Base-by-base conservation (phyloP, 306 rosid species). In the Erythrophleum fordii region DNA sequence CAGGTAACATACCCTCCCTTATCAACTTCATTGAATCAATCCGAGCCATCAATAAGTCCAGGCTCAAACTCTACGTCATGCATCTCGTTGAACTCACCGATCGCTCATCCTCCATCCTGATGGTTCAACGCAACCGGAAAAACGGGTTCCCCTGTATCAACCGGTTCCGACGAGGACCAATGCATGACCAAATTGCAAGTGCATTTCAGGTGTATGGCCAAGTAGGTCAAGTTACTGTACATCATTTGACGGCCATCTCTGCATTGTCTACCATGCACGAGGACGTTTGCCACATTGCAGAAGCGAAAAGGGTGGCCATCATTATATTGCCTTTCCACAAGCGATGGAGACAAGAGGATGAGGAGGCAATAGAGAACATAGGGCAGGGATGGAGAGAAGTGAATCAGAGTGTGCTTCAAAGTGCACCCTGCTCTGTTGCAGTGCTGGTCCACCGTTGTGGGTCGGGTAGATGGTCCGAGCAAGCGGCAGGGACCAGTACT, bases 61-160 rank as follows among this genome's bases (percentile, higher is more conserved):
- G 17, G 18, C 64, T 84, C 49, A 82, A 79, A 76, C 85, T 87
- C 3, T 87, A 84, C 42, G 79, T 79, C 0, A 82, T 79, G 88
- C 81, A 80, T 4, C 86, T 87, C 14, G 81, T 79, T 3, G 85
- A 87, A 31, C 86, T 82, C 64, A 82, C 85, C 0, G 83, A 84
- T 60, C 81, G 83, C 20, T 79, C 90, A 2, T 84, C 90, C 42
- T 87, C 90, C 67, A 87, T 87, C 53, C 69, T 84, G 65, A 84
- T 82, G 86, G 88, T 82, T 75, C 90, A 67, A 76, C 69, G 81
- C 11, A 68, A 51, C 9, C 53, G 86, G 2, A 82, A 53, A 75
- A 79, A 85, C 0, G 90, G 90, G 14, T 82, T 84, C 52, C 88
- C 86, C 14, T 18, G 76, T 49, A 72, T 75, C 69, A 75, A 79